phyloP scores from a whole-genome alignment of 2,329 filamentous ascomycete species.

The Diplodia intermedia region DNA sequence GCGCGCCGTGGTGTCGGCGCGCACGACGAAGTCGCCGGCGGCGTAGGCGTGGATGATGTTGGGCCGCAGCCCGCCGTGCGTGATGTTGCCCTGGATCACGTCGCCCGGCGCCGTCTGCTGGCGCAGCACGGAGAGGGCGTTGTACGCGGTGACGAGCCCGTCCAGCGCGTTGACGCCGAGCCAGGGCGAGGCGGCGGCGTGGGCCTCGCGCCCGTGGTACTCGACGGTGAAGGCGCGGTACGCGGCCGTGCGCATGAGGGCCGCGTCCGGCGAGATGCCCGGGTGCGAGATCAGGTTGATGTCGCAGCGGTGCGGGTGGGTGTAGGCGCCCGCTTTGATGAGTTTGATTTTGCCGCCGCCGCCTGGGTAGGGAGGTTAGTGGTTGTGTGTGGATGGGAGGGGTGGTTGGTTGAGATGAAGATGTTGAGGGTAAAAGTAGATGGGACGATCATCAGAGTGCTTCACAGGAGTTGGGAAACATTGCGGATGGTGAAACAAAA shows the following conservation, averaged over 20 bases:
- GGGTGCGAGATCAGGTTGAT: slow-evolving; percentile 42
- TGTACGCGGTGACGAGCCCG: slow-evolving; percentile 37
- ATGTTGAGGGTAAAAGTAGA: background rate
- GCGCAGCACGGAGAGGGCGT: slow-evolving; percentile 45
- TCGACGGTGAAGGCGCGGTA: slow-evolving; percentile 59
- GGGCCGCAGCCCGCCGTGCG: slow-evolving; percentile 41
- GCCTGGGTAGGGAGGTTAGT: slow-evolving; percentile 33
- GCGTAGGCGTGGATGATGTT: slow-evolving; percentile 53
- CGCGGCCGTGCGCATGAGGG: slow-evolving; percentile 61
- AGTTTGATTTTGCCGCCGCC: slow-evolving; percentile 57
- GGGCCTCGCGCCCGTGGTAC: slow-evolving; percentile 54
- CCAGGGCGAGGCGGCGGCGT: slow-evolving; percentile 47
- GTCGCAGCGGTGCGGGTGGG: slow-evolving; percentile 41
- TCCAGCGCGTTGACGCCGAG: slow-evolving; percentile 45
- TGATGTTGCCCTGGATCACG: slow-evolving; percentile 47
- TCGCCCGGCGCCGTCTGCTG: slow-evolving; percentile 52
- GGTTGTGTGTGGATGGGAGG: background rate
- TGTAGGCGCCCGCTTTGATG: slow-evolving; percentile 53
- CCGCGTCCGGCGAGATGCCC: slow-evolving; percentile 49
- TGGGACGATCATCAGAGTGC: background rate
- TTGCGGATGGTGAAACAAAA: background rate
- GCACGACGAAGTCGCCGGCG: slow-evolving; percentile 48
- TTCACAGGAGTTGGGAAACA: background rate
- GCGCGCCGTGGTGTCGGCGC: slow-evolving; percentile 42
- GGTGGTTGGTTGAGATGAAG: background rate